Evolutionary conservation across 2,329 filamentous ascomycete genomes (phyloP).

Genomic region (Tolypocladium album): DNA sequence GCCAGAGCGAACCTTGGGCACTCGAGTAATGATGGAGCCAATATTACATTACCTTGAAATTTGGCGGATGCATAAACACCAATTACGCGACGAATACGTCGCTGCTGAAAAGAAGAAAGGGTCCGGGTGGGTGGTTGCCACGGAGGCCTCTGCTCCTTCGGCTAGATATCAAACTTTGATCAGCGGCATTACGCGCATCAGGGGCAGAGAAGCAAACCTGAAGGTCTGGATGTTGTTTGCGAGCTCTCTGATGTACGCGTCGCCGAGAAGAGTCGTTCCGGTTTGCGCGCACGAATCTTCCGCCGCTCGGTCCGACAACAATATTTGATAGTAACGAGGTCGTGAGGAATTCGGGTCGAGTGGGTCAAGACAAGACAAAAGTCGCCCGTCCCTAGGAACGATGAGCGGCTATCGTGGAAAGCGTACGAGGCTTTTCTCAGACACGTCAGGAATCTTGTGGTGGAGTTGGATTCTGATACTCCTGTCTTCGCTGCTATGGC

Average conservation of each 20-base stretch:
- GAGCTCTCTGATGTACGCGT: neutral
- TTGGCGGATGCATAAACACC: constrained; percentile 4
- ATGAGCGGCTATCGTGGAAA: neutral
- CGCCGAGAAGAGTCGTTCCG: neutral
- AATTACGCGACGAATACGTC: neutral
- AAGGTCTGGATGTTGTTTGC: neutral
- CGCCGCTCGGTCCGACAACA: neutral
- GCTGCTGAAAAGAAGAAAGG: neutral
- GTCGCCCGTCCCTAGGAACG: neutral
- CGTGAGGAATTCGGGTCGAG: neutral
- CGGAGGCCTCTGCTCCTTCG: neutral
- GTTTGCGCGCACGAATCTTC: no score
- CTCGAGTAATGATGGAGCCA: neutral
- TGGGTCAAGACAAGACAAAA: neutral
- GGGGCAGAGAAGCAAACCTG: neutral
- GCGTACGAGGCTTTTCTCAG: neutral
- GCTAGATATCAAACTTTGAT: neutral
- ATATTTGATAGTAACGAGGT: neutral
- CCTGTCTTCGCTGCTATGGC: neutral
- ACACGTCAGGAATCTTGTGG: neutral
- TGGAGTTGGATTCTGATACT: neutral
- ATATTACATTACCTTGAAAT: constrained; percentile 4
- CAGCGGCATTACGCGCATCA: neutral
- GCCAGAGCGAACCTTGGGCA: neutral
- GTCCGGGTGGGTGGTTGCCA: neutral